phyloP scores from a whole-genome alignment of 441 rosid species.

The Rhodomyrtus psidioides region DNA sequence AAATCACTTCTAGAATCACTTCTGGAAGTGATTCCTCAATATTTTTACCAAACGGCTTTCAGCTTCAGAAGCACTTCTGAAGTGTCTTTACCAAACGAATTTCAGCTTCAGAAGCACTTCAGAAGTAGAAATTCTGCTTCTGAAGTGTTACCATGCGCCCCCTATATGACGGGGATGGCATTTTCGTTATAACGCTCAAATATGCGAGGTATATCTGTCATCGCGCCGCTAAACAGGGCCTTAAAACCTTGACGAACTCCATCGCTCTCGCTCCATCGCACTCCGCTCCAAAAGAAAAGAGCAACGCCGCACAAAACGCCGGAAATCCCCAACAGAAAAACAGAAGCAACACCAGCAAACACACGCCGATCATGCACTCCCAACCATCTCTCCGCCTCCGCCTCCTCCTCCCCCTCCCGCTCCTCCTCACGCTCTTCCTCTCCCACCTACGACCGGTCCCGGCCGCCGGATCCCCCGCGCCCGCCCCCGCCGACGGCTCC shows the following conservation, averaged over 20 bases:
- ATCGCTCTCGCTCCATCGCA: neutral
- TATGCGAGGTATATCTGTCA: neutral
- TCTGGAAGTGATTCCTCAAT: no score
- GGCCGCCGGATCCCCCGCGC: constrained; percentile 10
- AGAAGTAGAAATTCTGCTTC: no score
- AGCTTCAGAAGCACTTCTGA: no score
- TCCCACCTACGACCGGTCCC: constrained; percentile 7
- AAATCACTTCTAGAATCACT: no score
- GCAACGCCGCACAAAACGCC: neutral
- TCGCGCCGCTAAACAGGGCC: neutral
- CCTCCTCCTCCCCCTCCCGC: no score
- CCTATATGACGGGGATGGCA: neutral
- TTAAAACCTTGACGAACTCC: neutral
- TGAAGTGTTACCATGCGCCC: no score
- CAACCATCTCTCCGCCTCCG: neutral
- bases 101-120: no score
- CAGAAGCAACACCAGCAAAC: neutral
- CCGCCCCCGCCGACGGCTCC: constrained; percentile 16
- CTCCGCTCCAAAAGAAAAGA: neutral
- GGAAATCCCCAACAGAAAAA: neutral
- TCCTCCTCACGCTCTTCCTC: constrained; percentile 12
- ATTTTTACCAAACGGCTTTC: no score
- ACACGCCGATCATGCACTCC: neutral
- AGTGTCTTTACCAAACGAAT: no score
- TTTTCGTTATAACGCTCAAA: neutral